Base-by-base conservation (phyloP, 495 filamentous ascomycete genomes). In the Xylaria flabelliformis region DNA sequence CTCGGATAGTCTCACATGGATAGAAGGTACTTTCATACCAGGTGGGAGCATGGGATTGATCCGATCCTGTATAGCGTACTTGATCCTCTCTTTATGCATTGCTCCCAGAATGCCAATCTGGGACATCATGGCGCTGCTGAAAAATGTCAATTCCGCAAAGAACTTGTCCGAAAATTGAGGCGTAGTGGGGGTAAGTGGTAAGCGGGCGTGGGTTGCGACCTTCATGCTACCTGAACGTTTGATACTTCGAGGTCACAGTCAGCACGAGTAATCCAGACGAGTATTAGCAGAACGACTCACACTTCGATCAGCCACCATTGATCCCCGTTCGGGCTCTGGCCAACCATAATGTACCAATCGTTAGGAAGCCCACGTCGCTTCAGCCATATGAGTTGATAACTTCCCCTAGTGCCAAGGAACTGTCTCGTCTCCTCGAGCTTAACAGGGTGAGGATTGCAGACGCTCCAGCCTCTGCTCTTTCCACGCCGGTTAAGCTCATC, bases 291-390 rank as follows among this genome's bases (percentile, higher is more conserved):
- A 64, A 42, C 63, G 36, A 84, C 86, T 79, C 76, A 87, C 85
- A 91, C 75, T 80, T 91, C 89, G 44, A 92, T 79, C 68, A 94
- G 80, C 88, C 90, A 95, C 91, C 92, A 96, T 39, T 82, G 83
- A 79, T 96, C 92, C 50, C 93, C 92, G 74, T 87, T 87, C 80
- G 92, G 85, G 79, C 90, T 91, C 75, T 91, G 86, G 64, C 86
- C 91, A 56, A 91, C 86, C 56, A 90, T 87, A 58, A 93, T 80
- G 72, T 90, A 85, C 92, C 93, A 96, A 68, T 88, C 84, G 39
- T 85, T 80, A 19, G 83, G 80, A 90, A 92, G 95, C 10, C 85
- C 81, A 44, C 75, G 79, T 71, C 89, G 88, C 69, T 83, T 85
- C 73, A 95, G 87, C 84, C 92, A 94, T 10, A 88, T 79, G 42